Evolutionary conservation across 495 filamentous ascomycete genomes (phyloP).

Genomic region (Schizothecium vesticola): DNA sequence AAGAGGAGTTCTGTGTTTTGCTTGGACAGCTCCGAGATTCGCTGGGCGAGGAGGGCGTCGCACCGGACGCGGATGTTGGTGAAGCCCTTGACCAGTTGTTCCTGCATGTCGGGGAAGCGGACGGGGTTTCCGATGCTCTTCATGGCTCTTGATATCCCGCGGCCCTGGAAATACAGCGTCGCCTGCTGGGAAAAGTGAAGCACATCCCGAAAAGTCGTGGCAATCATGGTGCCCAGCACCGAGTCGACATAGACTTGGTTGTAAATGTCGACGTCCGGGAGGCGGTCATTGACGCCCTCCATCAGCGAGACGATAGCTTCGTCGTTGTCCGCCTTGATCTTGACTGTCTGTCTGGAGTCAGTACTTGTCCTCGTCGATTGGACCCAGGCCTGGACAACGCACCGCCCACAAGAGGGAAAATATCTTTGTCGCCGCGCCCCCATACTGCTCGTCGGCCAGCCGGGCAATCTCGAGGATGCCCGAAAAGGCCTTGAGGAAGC

Average conservation of each 20-base stretch:
- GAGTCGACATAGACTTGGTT: slow-evolving; percentile 3
- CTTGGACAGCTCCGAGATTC: not conserved
- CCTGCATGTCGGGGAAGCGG: slow-evolving; percentile 1
- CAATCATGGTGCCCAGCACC: slow-evolving; percentile 1
- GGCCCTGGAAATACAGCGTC: slow-evolving; percentile 7
- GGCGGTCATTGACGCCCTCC: slow-evolving; percentile 1
- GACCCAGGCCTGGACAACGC: too few relatives aligned
- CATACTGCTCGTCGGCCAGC: slow-evolving; percentile 4
- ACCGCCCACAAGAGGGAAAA: slow-evolving; percentile 6
- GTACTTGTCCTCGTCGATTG: too few relatives aligned
- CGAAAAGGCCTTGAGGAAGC: slow-evolving; percentile 5
- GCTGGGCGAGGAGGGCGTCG: slow-evolving; percentile 5
- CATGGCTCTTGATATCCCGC: not conserved
- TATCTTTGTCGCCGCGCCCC: slow-evolving; percentile 3
- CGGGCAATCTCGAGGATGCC: slow-evolving; percentile 3
- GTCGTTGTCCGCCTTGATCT: slow-evolving; percentile 8
- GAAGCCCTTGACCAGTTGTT: not conserved
- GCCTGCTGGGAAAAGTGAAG: slow-evolving; percentile 2
- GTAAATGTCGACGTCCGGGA: slow-evolving; percentile 5
- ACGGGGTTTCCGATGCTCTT: slow-evolving; percentile 5
- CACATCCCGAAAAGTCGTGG: not conserved
- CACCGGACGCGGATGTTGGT: not conserved
- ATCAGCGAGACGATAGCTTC: slow-evolving; percentile 3
- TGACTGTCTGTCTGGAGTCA: not conserved
- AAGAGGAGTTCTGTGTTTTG: not conserved